Conservation (phyloP, 164 flowering plant species). For the Chloranthus sessilifolius region DNA sequence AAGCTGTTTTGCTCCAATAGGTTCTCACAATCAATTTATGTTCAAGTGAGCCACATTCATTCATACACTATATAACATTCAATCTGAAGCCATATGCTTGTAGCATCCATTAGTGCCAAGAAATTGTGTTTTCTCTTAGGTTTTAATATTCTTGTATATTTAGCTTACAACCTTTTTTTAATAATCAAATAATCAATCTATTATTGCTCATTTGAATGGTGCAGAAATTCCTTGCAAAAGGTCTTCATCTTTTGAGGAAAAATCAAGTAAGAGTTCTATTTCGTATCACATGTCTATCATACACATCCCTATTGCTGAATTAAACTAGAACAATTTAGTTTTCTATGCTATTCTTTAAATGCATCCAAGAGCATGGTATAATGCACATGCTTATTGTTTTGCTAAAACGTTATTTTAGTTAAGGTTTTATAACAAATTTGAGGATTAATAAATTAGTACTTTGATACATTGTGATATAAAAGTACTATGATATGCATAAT, state of each 20-base stretch:
- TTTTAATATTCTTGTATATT: not conserved
- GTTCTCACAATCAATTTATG: not conserved
- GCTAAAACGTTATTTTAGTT: too few species aligned
- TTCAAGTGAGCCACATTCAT: not conserved
- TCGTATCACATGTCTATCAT: not conserved
- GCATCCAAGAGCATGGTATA: too few species aligned
- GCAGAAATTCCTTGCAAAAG: constrained; percentile 62
- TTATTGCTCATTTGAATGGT: constrained; percentile 11
- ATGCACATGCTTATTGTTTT: too few species aligned
- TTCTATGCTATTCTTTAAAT: too few species aligned
- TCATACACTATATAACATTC: not conserved
- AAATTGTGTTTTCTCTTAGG: not conserved
- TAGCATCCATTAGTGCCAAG: not conserved
- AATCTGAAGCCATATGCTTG: not conserved
- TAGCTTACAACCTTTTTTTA: not conserved
- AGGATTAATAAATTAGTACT: too few species aligned
- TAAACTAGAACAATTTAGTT: too few species aligned
- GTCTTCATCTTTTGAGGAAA: constrained; percentile 31
- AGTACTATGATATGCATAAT: too few species aligned
- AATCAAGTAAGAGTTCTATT: constrained; percentile 29
- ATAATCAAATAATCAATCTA: too few species aligned
- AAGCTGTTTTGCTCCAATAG: not conserved
- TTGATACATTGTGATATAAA: too few species aligned
- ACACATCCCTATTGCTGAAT: not conserved
- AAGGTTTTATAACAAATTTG: too few species aligned